Percentiles rank a stretch among this genome's conserved stretches.
Conservation (phyloP, 176 grass and related monocot species). For the Carex myosuroides region DNA sequence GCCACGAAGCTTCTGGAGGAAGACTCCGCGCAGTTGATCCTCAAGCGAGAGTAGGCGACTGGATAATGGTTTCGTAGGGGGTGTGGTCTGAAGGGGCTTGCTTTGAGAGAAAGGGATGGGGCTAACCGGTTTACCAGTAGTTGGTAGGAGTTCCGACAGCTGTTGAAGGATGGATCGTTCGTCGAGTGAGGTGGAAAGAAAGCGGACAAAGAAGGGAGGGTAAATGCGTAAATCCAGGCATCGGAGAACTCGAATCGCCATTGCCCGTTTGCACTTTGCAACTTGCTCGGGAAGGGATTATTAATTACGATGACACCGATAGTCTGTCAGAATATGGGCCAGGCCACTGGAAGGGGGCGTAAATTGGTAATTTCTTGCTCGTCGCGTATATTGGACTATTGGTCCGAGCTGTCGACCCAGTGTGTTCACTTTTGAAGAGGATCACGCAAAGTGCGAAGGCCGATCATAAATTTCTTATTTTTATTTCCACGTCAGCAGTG, state of each 20-base stretch:
- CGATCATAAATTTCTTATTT: not conserved
- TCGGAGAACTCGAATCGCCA: constrained; percentile 16
- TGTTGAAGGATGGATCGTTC: constrained; percentile 53
- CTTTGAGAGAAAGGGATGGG: not conserved
- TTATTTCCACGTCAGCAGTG: not conserved
- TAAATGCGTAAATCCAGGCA: not conserved
- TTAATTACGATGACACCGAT: not conserved
- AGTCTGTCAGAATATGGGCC: not conserved
- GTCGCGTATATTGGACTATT: not conserved
- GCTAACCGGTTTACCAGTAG: not conserved
- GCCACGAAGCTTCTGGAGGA: constrained; percentile 57
- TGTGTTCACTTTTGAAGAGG: not conserved
- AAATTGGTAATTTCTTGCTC: not conserved
- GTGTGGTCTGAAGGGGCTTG: constrained; percentile 1
- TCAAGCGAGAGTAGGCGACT: constrained; percentile 38
- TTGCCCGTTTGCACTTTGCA: not conserved
- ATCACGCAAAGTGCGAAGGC: not conserved
- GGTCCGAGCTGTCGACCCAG: too few species aligned
- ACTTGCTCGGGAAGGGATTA: not conserved
- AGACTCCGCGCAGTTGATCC: constrained; percentile 66
- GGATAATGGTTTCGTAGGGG: not conserved
- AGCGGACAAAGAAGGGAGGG: not conserved
- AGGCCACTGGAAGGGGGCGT: not conserved
- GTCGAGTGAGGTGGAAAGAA: constrained; percentile 10
- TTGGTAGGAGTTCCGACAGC: constrained; percentile 41